Percentiles rank a stretch among this genome's conserved stretches.
phyloP scores from a whole-genome alignment of 139 green algal genomes.

The Coelastrella sp. region DNA sequence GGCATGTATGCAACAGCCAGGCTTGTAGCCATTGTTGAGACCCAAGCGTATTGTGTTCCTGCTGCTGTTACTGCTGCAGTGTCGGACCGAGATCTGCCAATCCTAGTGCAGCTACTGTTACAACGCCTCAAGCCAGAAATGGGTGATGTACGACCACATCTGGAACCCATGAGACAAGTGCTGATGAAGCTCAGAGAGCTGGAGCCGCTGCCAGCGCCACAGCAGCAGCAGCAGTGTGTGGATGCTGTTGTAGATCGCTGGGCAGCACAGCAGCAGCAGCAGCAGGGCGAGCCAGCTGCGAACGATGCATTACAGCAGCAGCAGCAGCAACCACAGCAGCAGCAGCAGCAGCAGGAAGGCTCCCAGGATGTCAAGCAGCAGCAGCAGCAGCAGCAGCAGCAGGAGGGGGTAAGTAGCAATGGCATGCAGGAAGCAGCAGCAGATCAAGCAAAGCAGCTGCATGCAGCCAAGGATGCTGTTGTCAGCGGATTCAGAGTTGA shows the following conservation, averaged over 20 bases:
- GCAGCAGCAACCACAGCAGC: neutral
- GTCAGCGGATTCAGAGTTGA: neutral
- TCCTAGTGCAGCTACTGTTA: conserved; percentile 48
- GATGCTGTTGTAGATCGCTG: neutral
- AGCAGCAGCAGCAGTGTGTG: conserved; percentile 5
- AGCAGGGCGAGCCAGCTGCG: neutral
- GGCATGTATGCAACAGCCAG: neutral
- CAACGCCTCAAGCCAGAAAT: neutral
- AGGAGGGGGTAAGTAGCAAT: neutral
- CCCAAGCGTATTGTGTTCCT: neutral
- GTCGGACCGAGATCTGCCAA: conserved; percentile 32
- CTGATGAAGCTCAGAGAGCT: neutral
- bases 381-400: neutral
- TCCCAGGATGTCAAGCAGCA: neutral
- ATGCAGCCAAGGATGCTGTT: neutral
- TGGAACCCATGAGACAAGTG: neutral
- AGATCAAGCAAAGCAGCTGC: too few relatives aligned
- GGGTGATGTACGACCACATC: conserved; percentile 5
- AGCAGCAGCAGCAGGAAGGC: neutral
- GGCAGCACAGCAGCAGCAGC: neutral
- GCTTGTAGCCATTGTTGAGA: neutral
- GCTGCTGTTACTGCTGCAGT: conserved; percentile 35
- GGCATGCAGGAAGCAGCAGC: neutral
- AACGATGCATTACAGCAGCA: neutral
- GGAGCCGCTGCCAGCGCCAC: neutral